Evolutionary conservation across 148 eudicot genomes (phyloP).

Genomic region (Camellia lanceoleosa): DNA sequence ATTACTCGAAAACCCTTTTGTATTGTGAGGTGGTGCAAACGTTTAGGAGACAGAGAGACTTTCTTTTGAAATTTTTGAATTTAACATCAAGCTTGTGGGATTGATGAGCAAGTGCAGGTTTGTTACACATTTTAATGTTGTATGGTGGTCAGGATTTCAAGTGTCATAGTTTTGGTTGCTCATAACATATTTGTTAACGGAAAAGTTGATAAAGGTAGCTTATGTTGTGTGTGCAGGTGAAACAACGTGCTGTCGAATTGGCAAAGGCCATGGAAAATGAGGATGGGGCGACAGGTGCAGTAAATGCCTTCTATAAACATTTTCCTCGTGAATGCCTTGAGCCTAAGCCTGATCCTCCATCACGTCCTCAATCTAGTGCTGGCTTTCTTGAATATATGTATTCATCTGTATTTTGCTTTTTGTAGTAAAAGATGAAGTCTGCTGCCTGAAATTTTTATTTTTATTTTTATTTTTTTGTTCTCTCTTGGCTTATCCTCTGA

Average conservation of each 20-base stretch:
- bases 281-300: conserved; percentile 86
- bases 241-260: conserved; percentile 60
- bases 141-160: background rate
- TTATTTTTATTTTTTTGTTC: no score
- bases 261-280: conserved; percentile 76
- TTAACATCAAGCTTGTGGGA: background rate
- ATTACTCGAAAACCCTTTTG: no score
- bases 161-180: background rate
- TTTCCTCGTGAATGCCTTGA: conserved; percentile 38
- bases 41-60: no score
- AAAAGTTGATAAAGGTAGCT: background rate
- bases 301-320: conserved; percentile 72
- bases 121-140: background rate
- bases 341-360: conserved; percentile 1
- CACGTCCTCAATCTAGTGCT: no score
- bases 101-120: background rate
- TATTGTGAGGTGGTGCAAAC: no score
- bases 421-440: no score
- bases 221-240: conserved; percentile 45
- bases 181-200: background rate
- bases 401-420: no score
- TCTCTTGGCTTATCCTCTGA: no score
- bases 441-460: no score
- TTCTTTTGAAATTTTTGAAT: background rate
- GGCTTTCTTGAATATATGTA: no score